Percentiles rank a stretch among this genome's conserved stretches.
These are phyloP conservation scores for Fusarium tuaranense DNA, from an alignment of 2,329 filamentous ascomycete species.

Conservation along the genomic window DNA sequence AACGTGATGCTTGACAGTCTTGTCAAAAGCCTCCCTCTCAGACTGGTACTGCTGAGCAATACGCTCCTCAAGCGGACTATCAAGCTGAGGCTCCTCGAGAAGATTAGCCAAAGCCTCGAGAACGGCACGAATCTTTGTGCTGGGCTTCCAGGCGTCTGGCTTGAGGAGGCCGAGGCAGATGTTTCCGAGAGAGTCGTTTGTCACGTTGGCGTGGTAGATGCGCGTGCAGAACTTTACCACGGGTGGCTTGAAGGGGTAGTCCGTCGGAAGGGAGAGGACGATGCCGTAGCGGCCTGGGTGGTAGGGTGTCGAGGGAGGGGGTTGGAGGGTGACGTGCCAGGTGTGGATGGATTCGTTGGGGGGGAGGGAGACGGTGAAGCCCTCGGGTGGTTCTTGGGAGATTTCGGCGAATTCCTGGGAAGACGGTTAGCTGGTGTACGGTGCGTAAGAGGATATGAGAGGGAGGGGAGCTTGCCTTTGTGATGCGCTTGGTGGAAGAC, in stretches of 20 bases:
- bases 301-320: constrained; percentile 61
- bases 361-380: constrained; percentile 61
- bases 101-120: constrained; percentile 81
- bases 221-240: constrained; percentile 84
- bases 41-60: constrained; percentile 88
- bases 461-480: constrained; percentile 51
- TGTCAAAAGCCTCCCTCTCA: constrained; percentile 76
- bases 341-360: constrained; percentile 61
- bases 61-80: constrained; percentile 87
- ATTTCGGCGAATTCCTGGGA: constrained; percentile 66
- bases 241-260: constrained; percentile 93
- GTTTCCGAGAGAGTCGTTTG: constrained; percentile 84
- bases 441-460: neutral
- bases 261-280: constrained; percentile 76
- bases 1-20: constrained; percentile 80
- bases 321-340: constrained; percentile 63
- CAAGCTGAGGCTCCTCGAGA: constrained; percentile 84
- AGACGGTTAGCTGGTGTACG: no score
- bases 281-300: constrained; percentile 80
- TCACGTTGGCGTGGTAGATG: constrained; percentile 96
- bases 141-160: constrained; percentile 91
- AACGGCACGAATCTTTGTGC: constrained; percentile 79
- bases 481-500: constrained; percentile 58
- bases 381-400: constrained; percentile 58
- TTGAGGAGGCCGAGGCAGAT: constrained; percentile 90